Evolutionary conservation across 768 basidiomycete genomes (phyloP), one percentile per base, ranked within the genome.

Genomic region (Tulasnella sp.): DNA sequence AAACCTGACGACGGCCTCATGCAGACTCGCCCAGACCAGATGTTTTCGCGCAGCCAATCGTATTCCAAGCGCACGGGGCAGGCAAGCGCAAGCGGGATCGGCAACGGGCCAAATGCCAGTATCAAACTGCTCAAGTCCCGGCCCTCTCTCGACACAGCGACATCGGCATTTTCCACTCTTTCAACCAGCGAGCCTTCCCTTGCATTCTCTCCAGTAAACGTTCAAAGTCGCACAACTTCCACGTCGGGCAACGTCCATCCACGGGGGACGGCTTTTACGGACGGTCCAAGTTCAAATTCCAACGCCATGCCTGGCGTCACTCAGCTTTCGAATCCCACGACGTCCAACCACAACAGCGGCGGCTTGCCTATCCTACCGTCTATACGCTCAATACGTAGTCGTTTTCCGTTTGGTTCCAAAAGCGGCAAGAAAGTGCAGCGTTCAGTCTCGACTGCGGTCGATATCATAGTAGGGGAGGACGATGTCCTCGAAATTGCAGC

Each of bases 361-460:
- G 44, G 41, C 32, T 26, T 69, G 47, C 42, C 42, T 3, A 69
- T 52, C 8, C 29, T 69, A 11, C 69, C 69, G 11, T 69, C 69
- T 26, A 69, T 44, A 34, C 40, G 69, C 29, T 69, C 69, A 7
- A 29, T 69, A 22, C 41, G 69, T 11, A 69, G 69, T 36, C 41
- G 69, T 7, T 69, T 69, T n/a, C 41, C 69, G 9, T 69, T 69
- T 35, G 69, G 69, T n/a, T 69, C 69, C 40, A 69, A 47, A 42
- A 44, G 41, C 19, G 42, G 41, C 22, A 69, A 52, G 41, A 69
- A 69, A 42, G 47, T 47, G 29, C 40, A 52, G 22, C 41, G 35
- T 29, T 35, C 44, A 19, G 36, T 69, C 12, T 44, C 47, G 22
- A 52, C 41, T 3, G 69, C 41, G 5, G 41, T 52, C 3, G 69